Evolutionary conservation across 306 rosid species (phyloP), one percentile per base, ranked within the genome.

Genomic region (Cucurbita ficifolia): DNA sequence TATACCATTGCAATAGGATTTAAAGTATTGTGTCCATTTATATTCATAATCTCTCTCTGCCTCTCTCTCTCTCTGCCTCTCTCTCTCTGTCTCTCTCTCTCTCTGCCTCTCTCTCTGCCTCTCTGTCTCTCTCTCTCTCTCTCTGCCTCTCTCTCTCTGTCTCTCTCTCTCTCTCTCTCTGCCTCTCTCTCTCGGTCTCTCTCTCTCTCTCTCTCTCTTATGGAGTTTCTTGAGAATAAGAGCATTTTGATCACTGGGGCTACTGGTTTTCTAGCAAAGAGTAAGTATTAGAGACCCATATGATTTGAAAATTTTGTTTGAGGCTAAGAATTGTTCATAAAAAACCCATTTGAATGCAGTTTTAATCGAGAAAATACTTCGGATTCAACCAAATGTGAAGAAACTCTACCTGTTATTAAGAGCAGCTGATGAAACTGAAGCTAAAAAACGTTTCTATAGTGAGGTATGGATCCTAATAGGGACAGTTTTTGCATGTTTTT

Each of bases 321-420:
- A 1, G 17, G 7, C 49, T 45, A 19, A 54, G 5, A 54, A 56
- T 17, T 24, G 5, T 33, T 58, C n/a, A 0, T 0, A 52, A 14
- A 33, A 29, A 59, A 5, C 17, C 33, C 35, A 17, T 6, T 14
- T 24, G 48, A 36, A 2, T 68, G 58, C 83, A 92, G 96, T 92
- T 81, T 78, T 92, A 57, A 69, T 84, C 79, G 98, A 92, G 88
- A 92, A 92, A 82, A 74, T 90, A 51, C 79, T 92, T 63, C 79
- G 98, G 71, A 87, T 86, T 80, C 98, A 92, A 82, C 98, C 98
- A 10, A 87, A 90, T 54, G 90, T 92, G 69, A 88, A 88, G 81
- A 88, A 87, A 79, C 79, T 92, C 70, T 92, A 76, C 78, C 92
- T 92, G 62, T 90, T 92, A 51, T 62, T 92, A 64, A 78, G 96